Percentiles rank a stretch among this genome's conserved stretches.
phyloP scores from a whole-genome alignment of 2,329 filamentous ascomycete genomes.

The Aspergillus ibericus region DNA sequence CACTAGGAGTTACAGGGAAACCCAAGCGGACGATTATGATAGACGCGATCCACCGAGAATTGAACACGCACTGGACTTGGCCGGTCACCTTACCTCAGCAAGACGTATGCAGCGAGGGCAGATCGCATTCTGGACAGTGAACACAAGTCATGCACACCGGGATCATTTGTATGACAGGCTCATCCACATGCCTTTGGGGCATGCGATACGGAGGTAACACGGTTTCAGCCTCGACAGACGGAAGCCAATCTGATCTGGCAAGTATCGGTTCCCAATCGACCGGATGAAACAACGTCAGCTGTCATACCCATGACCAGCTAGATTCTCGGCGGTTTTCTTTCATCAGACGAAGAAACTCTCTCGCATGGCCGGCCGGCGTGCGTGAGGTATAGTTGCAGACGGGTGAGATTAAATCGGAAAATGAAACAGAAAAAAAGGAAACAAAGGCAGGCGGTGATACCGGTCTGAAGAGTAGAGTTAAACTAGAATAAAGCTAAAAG shows the following conservation, averaged over 20 bases:
- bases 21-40: background rate
- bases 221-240: constrained; percentile 7
- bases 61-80: background rate
- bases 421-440: background rate
- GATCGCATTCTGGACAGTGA: background rate
- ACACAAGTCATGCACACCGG: background rate
- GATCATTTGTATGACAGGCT: too few relatives aligned
- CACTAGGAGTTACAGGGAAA: background rate
- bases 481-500: constrained; percentile 1
- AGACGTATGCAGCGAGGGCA: background rate
- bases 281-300: constrained; percentile 16
- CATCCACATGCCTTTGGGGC: background rate
- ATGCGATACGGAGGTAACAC: constrained; percentile 1
- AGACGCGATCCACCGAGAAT: background rate
- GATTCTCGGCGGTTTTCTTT: background rate
- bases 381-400: background rate
- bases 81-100: background rate
- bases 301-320: background rate
- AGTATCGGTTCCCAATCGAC: constrained; percentile 9
- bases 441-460: background rate
- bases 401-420: background rate
- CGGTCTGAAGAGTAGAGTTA: background rate
- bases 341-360: background rate
- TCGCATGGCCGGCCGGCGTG: background rate
- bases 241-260: background rate